Evolutionary conservation across 1,139 yeast genomes (phyloP).

Genomic region (Pichia terricola): DNA sequence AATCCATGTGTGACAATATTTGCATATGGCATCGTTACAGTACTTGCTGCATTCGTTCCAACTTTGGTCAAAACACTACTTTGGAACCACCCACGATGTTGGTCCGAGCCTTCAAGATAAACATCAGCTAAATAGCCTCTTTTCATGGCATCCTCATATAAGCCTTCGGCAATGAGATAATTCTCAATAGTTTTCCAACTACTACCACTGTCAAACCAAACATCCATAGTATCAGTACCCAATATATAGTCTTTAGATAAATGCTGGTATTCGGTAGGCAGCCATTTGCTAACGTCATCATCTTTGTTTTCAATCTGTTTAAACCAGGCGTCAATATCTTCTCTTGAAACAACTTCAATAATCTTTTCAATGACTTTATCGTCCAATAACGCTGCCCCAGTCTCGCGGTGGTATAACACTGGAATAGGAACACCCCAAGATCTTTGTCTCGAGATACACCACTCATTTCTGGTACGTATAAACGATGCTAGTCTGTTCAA

Average conservation of each 20-base stretch:
- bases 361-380: constrained; percentile 43
- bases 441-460: constrained; percentile 97
- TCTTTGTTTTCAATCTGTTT: constrained; percentile 32
- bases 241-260: constrained; percentile 40
- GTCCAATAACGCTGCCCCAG: constrained; percentile 51
- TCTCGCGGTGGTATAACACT: constrained; percentile 53
- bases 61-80: constrained; percentile 78
- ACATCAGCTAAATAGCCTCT: constrained; percentile 53
- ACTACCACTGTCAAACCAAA: constrained; percentile 97
- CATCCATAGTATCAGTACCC: constrained; percentile 93
- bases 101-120: constrained; percentile 91
- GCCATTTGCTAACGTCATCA: constrained; percentile 48
- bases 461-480: constrained; percentile 71
- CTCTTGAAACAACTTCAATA: constrained; percentile 39
- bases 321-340: constrained; percentile 80
- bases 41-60: constrained; percentile 27
- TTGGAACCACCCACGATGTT: constrained; percentile 98
- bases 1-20: constrained; percentile 88
- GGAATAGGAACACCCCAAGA: constrained; percentile 99
- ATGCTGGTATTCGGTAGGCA: constrained; percentile 38
- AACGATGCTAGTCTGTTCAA: constrained; percentile 62
- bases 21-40: constrained; percentile 60
- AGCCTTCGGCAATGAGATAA: constrained; percentile 25
- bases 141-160: constrained; percentile 24
- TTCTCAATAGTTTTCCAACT: constrained; percentile 68